Conservation (phyloP, 345 rosid genomes). For the Reutealis trisperma region DNA sequence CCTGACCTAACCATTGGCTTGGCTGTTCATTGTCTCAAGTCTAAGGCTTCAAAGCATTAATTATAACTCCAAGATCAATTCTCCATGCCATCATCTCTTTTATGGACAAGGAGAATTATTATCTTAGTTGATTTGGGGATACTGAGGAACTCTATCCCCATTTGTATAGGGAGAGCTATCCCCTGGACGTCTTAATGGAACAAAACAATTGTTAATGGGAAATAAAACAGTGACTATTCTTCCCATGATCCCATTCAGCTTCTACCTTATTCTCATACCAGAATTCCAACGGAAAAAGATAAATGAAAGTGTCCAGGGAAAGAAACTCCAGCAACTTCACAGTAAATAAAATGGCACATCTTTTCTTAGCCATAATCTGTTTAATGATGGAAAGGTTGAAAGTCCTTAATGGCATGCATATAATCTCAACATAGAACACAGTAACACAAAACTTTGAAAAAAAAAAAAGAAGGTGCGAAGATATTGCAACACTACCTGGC, state of each 20-base stretch:
- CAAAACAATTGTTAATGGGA: neutral
- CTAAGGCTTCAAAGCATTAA: neutral
- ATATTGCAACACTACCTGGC: constrained; percentile 52
- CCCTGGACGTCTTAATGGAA: neutral
- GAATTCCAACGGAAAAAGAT: neutral
- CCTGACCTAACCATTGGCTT: neutral
- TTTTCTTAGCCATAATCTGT: neutral
- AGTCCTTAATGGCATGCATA: neutral
- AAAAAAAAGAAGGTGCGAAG: constrained; percentile 2
- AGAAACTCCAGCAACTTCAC: constrained; percentile 7
- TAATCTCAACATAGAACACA: neutral
- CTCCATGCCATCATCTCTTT: neutral
- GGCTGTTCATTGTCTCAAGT: neutral
- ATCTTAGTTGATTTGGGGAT: neutral
- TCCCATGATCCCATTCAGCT: neutral
- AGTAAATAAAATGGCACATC: constrained; percentile 1
- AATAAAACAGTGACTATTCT: neutral
- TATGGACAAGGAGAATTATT: neutral
- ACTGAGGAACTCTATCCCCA: no score
- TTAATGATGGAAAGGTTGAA: neutral
- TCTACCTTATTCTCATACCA: neutral
- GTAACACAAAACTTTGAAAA: neutral
- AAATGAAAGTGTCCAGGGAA: no score
- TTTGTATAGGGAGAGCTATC: no score
- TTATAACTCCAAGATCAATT: neutral